Percentiles rank a stretch among this genome's conserved stretches.
phyloP scores from a whole-genome alignment of 495 filamentous ascomycete genomes.

The Bathelium albidoporum region DNA sequence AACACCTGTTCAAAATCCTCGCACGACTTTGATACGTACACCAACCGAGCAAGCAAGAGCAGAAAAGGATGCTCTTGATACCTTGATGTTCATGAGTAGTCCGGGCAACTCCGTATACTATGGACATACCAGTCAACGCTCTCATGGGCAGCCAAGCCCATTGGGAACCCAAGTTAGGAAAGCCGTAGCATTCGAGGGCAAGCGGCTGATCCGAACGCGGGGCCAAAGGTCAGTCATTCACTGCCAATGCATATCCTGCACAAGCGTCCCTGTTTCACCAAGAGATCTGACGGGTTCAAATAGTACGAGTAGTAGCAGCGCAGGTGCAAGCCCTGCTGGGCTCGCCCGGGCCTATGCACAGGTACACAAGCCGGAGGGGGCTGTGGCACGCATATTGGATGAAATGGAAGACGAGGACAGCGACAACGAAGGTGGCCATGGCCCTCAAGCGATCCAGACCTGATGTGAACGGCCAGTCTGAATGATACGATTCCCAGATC shows the following conservation, averaged over 20 bases:
- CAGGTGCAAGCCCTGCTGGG: not conserved
- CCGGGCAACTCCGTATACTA: not conserved
- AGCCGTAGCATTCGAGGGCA: not conserved
- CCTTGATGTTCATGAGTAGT: slow-evolving; percentile 14
- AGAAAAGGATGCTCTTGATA: slow-evolving; percentile 22
- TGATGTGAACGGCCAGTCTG: not conserved
- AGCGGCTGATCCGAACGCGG: not conserved
- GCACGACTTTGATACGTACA: slow-evolving; percentile 20
- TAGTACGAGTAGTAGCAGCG: slow-evolving; percentile 1
- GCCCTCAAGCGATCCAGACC: not conserved
- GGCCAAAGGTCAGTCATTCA: not conserved
- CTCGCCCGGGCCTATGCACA: not conserved
- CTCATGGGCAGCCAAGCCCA: not conserved
- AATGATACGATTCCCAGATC: not conserved
- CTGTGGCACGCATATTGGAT: not conserved
- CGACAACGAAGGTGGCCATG: not conserved
- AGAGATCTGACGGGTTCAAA: not conserved
- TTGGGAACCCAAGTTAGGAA: not conserved
- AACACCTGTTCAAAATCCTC: not conserved
- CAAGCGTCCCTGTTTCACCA: not conserved
- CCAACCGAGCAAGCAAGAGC: slow-evolving; percentile 20
- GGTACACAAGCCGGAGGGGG: not conserved
- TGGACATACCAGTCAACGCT: not conserved
- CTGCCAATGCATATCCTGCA: not conserved
- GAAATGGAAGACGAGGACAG: slow-evolving; percentile 1